phyloP scores from a whole-genome alignment of 2,329 filamentous ascomycete genomes.

The Neofusicoccum cordaticola region DNA sequence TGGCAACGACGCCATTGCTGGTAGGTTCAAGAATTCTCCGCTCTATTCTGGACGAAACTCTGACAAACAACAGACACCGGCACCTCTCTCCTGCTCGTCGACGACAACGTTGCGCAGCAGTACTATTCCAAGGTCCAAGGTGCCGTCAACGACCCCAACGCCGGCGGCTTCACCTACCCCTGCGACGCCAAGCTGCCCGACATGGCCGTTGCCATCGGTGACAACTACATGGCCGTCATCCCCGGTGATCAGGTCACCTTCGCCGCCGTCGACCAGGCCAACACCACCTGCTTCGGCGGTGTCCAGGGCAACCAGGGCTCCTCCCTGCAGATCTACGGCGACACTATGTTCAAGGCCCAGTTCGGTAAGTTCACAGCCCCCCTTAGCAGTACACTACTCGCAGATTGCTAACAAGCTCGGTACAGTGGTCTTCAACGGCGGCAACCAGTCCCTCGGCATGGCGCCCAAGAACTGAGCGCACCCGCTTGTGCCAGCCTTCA shows the following conservation, averaged over 20 bases:
- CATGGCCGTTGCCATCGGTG: conserved; percentile 56
- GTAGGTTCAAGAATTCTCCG: conserved; percentile 10
- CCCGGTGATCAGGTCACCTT: conserved; percentile 47
- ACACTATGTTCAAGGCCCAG: conserved; percentile 58
- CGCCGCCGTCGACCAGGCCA: conserved; percentile 35
- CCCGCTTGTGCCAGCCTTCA: too few species aligned
- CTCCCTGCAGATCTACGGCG: conserved; percentile 61
- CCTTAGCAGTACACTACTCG: background rate
- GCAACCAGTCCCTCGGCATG: conserved; percentile 53
- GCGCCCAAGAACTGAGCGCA: conserved; percentile 39
- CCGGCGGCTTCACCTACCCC: conserved; percentile 45
- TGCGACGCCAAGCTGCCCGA: conserved; percentile 43
- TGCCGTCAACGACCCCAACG: conserved; percentile 32
- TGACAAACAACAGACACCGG: conserved; percentile 45
- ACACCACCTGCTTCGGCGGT: conserved; percentile 64
- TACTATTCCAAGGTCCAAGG: conserved; percentile 45
- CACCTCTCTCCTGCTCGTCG: conserved; percentile 62
- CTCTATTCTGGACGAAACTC: background rate
- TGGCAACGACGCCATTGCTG: conserved; percentile 44
- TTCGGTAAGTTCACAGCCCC: conserved; percentile 37
- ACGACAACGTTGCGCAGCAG: conserved; percentile 48
- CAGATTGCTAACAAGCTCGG: background rate
- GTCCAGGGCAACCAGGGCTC: conserved; percentile 57
- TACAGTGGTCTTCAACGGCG: conserved; percentile 53
- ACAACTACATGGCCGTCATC: conserved; percentile 55